A percentile compares a stretch with the other conserved stretches of the same genome.
These are phyloP conservation scores for Fusarium tupiense DNA, from an alignment of 2,329 filamentous ascomycete species.

Conservation along the genomic window DNA sequence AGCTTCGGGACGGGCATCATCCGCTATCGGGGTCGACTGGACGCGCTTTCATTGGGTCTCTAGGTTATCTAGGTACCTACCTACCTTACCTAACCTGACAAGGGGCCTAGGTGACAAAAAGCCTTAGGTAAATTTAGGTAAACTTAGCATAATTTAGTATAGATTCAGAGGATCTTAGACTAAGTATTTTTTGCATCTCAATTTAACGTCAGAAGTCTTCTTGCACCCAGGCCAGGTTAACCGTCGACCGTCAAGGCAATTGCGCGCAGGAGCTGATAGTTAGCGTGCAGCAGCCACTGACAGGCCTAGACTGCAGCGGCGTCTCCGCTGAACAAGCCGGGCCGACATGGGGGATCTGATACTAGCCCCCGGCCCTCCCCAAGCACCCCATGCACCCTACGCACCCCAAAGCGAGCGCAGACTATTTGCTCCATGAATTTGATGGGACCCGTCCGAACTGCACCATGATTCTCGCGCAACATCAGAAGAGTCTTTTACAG, in stretches of 20 bases:
- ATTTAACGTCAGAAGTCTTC: too few relatives aligned
- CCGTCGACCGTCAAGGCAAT: neutral
- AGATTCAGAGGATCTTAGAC: too few relatives aligned
- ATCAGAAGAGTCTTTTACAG: slow-evolving; percentile 24
- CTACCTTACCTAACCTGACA: too few relatives aligned
- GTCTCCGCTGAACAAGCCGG: slow-evolving; percentile 31
- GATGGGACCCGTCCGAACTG: slow-evolving; percentile 10
- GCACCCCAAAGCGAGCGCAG: neutral
- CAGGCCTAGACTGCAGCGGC: neutral
- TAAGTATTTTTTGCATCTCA: too few relatives aligned
- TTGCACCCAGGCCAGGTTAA: too few relatives aligned
- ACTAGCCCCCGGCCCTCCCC: slow-evolving; percentile 12
- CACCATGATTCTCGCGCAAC: slow-evolving; percentile 30
- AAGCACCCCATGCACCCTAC: neutral
- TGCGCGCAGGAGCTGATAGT: neutral
- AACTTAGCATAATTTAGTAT: too few relatives aligned
- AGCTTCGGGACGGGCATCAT: neutral
- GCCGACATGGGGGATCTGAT: slow-evolving; percentile 33
- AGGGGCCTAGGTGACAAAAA: too few relatives aligned
- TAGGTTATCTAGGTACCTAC: neutral
- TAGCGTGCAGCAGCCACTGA: slow-evolving; percentile 14
- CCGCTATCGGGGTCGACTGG: slow-evolving; percentile 30
- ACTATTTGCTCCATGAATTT: slow-evolving; percentile 21
- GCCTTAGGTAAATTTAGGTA: too few relatives aligned
- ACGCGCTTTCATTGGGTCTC: too few relatives aligned